These are phyloP conservation scores for Fusarium bactridioides DNA, from an alignment of 2,329 filamentous ascomycete genomes.

Conservation along the genomic window DNA sequence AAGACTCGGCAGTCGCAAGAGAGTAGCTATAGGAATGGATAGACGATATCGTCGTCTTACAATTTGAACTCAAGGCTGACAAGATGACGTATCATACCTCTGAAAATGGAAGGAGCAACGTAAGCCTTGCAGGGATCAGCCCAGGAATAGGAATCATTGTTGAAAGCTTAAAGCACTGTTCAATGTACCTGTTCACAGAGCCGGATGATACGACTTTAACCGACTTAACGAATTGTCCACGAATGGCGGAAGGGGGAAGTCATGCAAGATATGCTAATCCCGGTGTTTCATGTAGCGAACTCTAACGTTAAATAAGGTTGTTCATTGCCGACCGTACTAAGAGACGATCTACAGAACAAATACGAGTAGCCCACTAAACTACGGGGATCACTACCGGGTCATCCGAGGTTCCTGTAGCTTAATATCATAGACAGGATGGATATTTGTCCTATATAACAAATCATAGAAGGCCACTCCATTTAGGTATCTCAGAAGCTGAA, in stretches of 20 bases:
- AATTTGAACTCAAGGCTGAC: too few species aligned
- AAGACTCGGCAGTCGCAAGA: not conserved
- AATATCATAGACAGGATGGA: not conserved
- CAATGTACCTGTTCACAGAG: too few species aligned
- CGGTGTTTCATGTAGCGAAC: not conserved
- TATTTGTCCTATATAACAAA: not conserved
- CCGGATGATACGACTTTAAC: not conserved
- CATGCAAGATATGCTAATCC: not conserved
- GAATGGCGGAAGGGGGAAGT: not conserved
- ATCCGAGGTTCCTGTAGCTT: not conserved
- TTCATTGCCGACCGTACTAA: not conserved
- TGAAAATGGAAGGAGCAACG: not conserved
- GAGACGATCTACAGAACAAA: not conserved
- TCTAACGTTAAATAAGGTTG: not conserved
- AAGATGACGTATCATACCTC: not conserved
- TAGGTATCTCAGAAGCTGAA: fast-evolving
- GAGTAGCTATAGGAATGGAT: fast-evolving
- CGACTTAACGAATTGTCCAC: not conserved
- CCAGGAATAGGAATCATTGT: too few species aligned
- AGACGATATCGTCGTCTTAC: too few species aligned
- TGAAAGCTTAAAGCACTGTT: fast-evolving
- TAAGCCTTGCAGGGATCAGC: not conserved
- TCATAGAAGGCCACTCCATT: not conserved
- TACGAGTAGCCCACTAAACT: not conserved
- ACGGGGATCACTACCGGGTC: too few species aligned